Base-by-base conservation (phyloP, 768 basidiomycete genomes). In the Lactifluus pinguis region DNA sequence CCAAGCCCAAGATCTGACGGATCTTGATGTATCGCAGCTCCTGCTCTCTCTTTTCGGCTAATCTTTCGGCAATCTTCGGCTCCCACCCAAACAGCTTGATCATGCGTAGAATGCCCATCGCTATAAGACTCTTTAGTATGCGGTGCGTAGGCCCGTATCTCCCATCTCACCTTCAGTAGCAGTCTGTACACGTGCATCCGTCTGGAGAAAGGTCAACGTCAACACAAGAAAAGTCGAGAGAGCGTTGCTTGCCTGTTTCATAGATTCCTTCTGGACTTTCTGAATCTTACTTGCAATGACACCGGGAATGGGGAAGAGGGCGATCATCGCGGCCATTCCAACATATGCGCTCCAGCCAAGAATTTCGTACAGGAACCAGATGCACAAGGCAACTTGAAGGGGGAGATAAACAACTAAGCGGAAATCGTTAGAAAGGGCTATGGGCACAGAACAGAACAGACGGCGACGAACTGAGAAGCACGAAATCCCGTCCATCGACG, bases 1-100 rank as follows among this genome's bases (percentile, higher is more conserved):
- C 51, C 32, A 78, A 63, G 19, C 59, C 65, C 53, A 76, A 63
- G 53, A 77, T 53, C 60, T 73, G 69, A 50, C 73, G 67, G 56
- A 69, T 69, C 67, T 69, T 72, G 61, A 77, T 69, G 38, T 68
- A 69, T 4, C 61, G 56, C 42, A 80, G 66, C 66, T 80, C 78
- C 7, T 69, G 68, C 42, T 75, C 75, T 53, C 78, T 71, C 64
- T 76, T 76, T 49, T 67, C 67, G 1, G 56, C 62, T 25, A 67
- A n/a, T n/a, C 57, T 58, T n/a, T 29, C 75, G 17, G 75, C 57
- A 50, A 77, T 76, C 63, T 78, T 78, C 11, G 75, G 72, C 66
- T 84, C 79, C 79, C 87, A 80, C 8, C 78, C 87, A 65, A 89
- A 87, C 45, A 88, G 72, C 70, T 82, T 81, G 70, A 80, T 69